Percentiles rank a stretch among this genome's conserved stretches.
Conservation (phyloP, 2,329 filamentous ascomycete species). For the Aspergillus alliaceus region DNA sequence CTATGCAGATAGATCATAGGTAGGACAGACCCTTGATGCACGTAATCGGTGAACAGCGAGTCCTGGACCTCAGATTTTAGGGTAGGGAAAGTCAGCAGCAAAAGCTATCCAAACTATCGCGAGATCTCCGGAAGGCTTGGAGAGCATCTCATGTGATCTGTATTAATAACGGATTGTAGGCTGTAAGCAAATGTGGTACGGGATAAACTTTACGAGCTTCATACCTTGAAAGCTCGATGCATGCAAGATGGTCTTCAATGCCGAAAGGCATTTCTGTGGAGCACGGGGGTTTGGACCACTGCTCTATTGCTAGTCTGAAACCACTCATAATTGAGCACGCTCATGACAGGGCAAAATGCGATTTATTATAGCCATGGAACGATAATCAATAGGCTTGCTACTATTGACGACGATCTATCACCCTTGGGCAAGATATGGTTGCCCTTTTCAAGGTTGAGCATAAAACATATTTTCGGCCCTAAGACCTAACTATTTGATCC, state of each 20-base stretch:
- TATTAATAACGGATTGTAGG: not conserved
- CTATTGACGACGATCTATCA: constrained; percentile 12
- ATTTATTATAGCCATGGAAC: constrained; percentile 1
- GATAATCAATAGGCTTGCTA: constrained; percentile 4
- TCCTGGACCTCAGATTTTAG: no score
- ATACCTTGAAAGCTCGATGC: not conserved
- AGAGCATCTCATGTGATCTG: not conserved
- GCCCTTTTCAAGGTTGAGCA: not conserved
- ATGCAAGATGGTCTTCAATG: not conserved
- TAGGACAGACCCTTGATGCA: not conserved
- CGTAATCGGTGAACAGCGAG: not conserved
- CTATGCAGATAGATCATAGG: not conserved
- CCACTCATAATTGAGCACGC: not conserved
- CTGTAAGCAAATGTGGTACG: no score
- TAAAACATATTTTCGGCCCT: not conserved
- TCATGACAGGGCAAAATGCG: not conserved
- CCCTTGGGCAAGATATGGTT: not conserved
- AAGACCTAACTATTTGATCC: not conserved
- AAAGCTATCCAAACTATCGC: not conserved
- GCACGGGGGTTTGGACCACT: not conserved
- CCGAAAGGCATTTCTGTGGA: not conserved
- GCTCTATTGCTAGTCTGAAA: not conserved
- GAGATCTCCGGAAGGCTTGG: not conserved
- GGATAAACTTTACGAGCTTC: not conserved
- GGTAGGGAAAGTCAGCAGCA: no score